Evolutionary conservation across 2,329 filamentous ascomycete genomes (phyloP).

Genomic region (Botrytis fabae): DNA sequence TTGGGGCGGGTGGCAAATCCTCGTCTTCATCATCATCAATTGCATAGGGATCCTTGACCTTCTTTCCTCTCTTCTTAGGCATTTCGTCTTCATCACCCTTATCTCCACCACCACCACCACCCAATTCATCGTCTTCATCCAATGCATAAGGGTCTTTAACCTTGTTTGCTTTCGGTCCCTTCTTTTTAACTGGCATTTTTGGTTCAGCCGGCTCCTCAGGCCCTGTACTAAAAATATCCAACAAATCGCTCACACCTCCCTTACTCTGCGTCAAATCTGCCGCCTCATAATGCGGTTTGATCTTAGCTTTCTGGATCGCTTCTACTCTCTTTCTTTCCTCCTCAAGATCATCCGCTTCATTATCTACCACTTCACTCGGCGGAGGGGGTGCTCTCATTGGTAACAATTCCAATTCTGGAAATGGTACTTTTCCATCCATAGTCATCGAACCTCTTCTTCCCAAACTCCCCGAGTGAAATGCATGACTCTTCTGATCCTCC

Average conservation of each 20-base stretch:
- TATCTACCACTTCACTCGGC: conserved; percentile 23
- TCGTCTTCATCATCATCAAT: conserved; percentile 21
- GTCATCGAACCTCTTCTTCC: conserved; percentile 35
- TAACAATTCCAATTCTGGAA: conserved; percentile 38
- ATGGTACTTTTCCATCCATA: conserved; percentile 33
- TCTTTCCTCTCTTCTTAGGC: conserved; percentile 11
- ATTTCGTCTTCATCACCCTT: background rate
- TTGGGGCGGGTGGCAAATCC: background rate
- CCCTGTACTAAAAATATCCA: conserved; percentile 22
- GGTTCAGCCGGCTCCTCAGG: conserved; percentile 21
- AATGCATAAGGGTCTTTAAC: conserved; percentile 19
- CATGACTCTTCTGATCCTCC: conserved; percentile 9
- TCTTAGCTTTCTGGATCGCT: conserved; percentile 15
- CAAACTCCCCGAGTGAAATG: conserved; percentile 18
- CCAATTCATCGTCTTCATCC: conserved; percentile 16
- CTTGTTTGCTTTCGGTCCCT: conserved; percentile 7
- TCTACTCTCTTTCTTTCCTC: conserved; percentile 26
- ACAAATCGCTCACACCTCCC: conserved; percentile 18
- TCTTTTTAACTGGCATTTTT: conserved; percentile 19
- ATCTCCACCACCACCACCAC: background rate
- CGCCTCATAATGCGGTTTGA: conserved; percentile 14
- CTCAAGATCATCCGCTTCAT: conserved; percentile 23
- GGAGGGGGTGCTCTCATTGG: conserved; percentile 27
- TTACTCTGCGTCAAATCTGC: conserved; percentile 9
- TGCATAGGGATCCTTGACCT: conserved; percentile 10